Evolutionary conservation across 1,139 yeast species (phyloP).

Genomic region (Geotrichum restrictum): DNA sequence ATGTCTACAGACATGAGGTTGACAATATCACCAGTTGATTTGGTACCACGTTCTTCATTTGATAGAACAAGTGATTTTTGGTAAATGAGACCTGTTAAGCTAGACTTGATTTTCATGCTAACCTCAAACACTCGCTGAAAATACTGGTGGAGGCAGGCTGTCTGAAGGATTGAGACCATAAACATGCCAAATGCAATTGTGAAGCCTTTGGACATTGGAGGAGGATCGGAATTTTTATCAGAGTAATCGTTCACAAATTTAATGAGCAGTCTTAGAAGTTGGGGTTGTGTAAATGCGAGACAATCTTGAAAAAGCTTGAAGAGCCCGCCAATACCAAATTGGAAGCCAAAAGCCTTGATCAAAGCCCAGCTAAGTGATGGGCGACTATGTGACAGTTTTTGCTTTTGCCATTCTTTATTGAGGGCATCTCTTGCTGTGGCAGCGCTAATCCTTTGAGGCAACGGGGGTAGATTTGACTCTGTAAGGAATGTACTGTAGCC

Average conservation of each 20-base stretch:
- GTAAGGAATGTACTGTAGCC: constrained; percentile 74
- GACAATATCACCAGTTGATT: constrained; percentile 95
- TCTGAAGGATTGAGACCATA: constrained; percentile 73
- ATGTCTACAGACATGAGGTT: constrained; percentile 65
- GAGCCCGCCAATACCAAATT: constrained; percentile 66
- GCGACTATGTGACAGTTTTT: constrained; percentile 39
- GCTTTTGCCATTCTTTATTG: constrained; percentile 55
- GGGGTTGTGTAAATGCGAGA: constrained; percentile 86
- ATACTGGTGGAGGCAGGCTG: constrained; percentile 84
- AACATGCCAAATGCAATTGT: constrained; percentile 85
- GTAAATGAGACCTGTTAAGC: constrained; percentile 71
- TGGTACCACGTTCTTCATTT: constrained; percentile 72
- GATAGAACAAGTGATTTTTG: constrained; percentile 76
- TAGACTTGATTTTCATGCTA: constrained; percentile 84
- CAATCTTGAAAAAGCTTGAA: constrained; percentile 77
- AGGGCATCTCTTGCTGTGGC: constrained; percentile 37
- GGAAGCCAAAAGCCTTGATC: constrained; percentile 64
- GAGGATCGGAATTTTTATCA: constrained; percentile 35
- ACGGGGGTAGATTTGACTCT: constrained; percentile 74
- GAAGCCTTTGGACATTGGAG: constrained; percentile 65
- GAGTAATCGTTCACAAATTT: constrained; percentile 75
- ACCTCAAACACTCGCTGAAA: constrained; percentile 83
- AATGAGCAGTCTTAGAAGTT: constrained; percentile 68
- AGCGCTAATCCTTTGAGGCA: constrained; percentile 55
- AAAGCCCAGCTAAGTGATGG: constrained; percentile 71